These are phyloP conservation scores for Beauveria asiatica DNA, from an alignment of 2,329 filamentous ascomycete genomes.

Conservation along the genomic window DNA sequence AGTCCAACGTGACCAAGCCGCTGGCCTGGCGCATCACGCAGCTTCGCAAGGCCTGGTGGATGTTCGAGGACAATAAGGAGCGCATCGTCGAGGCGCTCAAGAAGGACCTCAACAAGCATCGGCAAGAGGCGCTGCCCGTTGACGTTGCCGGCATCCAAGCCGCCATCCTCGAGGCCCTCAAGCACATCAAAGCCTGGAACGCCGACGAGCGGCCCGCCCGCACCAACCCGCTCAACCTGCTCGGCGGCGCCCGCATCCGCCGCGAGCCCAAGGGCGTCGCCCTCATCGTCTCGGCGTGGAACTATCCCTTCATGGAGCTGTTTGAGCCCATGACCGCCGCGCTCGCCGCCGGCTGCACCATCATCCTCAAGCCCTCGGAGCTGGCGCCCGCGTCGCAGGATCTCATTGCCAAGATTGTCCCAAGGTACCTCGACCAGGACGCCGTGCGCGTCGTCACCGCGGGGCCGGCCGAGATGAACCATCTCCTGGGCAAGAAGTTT, in stretches of 20 bases:
- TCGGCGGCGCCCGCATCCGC: constrained; percentile 25
- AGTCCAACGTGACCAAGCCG: constrained; percentile 23
- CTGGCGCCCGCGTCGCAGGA: constrained; percentile 25
- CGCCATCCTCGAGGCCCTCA: constrained; percentile 28
- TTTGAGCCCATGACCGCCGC: constrained; percentile 33
- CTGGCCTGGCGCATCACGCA: constrained; percentile 33
- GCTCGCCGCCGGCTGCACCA: constrained; percentile 32
- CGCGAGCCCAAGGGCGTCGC: constrained; percentile 35
- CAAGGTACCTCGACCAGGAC: constrained; percentile 32
- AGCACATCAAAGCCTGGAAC: constrained; percentile 31
- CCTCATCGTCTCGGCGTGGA: constrained; percentile 38
- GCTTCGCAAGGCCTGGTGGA: constrained; percentile 32
- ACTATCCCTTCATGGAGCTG: constrained; percentile 32
- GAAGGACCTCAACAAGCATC: constrained; percentile 26
- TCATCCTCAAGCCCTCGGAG: constrained; percentile 38
- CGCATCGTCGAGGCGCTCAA: constrained; percentile 24
- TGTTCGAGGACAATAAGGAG: constrained; percentile 30
- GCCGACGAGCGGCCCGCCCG: constrained; percentile 23
- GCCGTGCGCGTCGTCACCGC: constrained; percentile 29
- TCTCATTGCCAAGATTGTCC: constrained; percentile 30
- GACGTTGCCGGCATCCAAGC: constrained; percentile 25
- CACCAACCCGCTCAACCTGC: constrained; percentile 21
- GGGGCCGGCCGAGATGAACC: constrained; percentile 27
- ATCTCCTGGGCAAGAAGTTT: constrained; percentile 29
- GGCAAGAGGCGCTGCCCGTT: constrained; percentile 23